A percentile compares a stretch with the other conserved stretches of the same genome.
Evolutionary conservation across 2,329 filamentous ascomycete genomes (phyloP).

Genomic region (Anthostomella pinea): DNA sequence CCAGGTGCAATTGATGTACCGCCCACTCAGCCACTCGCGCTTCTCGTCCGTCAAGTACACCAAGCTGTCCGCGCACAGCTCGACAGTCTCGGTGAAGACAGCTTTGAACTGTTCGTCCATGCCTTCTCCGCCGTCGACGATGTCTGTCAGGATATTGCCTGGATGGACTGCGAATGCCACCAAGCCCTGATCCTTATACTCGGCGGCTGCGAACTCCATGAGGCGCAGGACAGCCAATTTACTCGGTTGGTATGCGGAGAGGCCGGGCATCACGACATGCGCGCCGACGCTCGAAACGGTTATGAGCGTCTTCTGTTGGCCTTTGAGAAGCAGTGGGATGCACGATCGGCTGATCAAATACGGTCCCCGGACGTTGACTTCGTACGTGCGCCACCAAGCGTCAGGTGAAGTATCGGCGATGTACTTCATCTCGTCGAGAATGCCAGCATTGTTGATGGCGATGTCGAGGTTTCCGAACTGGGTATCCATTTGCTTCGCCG

Average conservation of each 20-base stretch:
- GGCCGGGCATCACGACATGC: conserved; percentile 24
- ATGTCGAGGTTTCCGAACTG: conserved; percentile 33
- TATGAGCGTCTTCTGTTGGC: conserved; percentile 37
- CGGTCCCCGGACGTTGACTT: conserved; percentile 47
- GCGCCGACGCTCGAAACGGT: conserved; percentile 41
- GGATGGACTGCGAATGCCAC: conserved; percentile 43
- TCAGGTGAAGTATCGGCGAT: conserved; percentile 30
- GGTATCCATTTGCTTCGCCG: conserved; percentile 28
- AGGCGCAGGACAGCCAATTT: conserved; percentile 46
- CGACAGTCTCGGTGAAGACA: conserved; percentile 27
- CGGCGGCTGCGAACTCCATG: conserved; percentile 41
- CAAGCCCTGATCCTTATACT: conserved; percentile 40
- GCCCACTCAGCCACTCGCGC: conserved; percentile 32
- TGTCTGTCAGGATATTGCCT: conserved; percentile 39
- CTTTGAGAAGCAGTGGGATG: conserved; percentile 37
- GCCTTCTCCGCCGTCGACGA: conserved; percentile 10
- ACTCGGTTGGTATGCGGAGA: conserved; percentile 40
- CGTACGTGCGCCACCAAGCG: conserved; percentile 39
- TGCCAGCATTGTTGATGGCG: conserved; percentile 35
- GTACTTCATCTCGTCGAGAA: conserved; percentile 5
- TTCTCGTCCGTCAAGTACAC: conserved; percentile 29
- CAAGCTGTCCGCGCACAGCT: conserved; percentile 29
- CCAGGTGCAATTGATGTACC: conserved; percentile 39
- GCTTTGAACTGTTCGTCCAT: conserved; percentile 4
- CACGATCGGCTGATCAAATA: conserved; percentile 46